phyloP scores from a whole-genome alignment of 2,329 filamentous ascomycete species.

The Fusarium duplospermum region DNA sequence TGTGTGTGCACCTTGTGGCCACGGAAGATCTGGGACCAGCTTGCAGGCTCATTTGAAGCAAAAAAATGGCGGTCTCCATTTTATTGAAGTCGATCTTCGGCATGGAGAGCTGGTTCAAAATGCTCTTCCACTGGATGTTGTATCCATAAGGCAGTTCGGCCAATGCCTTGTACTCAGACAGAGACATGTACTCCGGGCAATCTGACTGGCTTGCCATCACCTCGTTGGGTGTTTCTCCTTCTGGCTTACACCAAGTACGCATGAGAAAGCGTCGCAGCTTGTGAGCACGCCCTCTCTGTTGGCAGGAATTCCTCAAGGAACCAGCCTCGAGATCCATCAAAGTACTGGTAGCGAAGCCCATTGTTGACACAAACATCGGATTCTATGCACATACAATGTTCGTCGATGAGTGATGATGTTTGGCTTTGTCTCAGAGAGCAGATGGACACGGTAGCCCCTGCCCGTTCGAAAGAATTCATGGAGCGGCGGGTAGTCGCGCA shows the following conservation, averaged over 20 bases:
- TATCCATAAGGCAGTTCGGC: conserved; percentile 26
- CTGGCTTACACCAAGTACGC: background rate
- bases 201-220: conserved; percentile 61
- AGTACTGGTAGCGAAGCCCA: conserved; percentile 35
- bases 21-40: conserved; percentile 5
- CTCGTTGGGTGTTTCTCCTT: conserved; percentile 56
- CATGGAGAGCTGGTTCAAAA: conserved; percentile 36
- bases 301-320: conserved; percentile 1
- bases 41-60: conserved; percentile 39
- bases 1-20: conserved; percentile 6
- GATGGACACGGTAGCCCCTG: conserved; percentile 9
- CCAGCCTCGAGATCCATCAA: background rate
- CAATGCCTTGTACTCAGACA: conserved; percentile 64
- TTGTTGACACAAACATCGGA: conserved; percentile 40
- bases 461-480: background rate
- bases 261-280: conserved; percentile 28
- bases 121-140: conserved; percentile 34
- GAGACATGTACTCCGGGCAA: conserved; percentile 60
- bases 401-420: conserved; percentile 21
- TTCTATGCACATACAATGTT: background rate
- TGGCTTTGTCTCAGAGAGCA: conserved; percentile 35
- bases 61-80: conserved; percentile 21
- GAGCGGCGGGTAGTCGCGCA: conserved; percentile 19
- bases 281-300: background rate
- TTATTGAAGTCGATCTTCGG: conserved; percentile 40